These are phyloP conservation scores for Orbilia blumenaviensis DNA, from an alignment of 2,329 filamentous ascomycete genomes.

Conservation along the genomic window DNA sequence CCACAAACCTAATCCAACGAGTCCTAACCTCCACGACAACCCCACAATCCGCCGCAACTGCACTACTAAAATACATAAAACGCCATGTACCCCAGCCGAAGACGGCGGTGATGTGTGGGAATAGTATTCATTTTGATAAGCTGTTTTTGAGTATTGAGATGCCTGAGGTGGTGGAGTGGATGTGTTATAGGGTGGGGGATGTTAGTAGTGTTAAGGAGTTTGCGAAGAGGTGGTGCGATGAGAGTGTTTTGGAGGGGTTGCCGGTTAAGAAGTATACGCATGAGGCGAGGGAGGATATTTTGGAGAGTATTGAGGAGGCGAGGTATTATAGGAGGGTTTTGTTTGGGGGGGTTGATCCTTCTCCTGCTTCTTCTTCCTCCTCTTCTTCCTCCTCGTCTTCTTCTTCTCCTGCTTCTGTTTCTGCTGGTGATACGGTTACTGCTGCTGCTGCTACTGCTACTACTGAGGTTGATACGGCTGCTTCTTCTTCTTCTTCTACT, in stretches of 20 bases:
- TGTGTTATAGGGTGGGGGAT: constrained; percentile 91
- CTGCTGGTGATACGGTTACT: too few relatives aligned
- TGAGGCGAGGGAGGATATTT: constrained; percentile 85
- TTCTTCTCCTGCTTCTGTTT: too few relatives aligned
- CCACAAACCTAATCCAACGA: constrained; percentile 80
- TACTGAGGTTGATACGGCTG: too few relatives aligned
- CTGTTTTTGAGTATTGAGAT: constrained; percentile 80
- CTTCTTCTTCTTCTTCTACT: too few relatives aligned
- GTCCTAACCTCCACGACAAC: constrained; percentile 78
- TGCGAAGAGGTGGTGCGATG: constrained; percentile 78
- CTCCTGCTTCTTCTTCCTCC: too few relatives aligned
- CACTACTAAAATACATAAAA: constrained; percentile 80
- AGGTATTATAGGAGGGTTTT: constrained; percentile 79
- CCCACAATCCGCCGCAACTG: constrained; percentile 74
- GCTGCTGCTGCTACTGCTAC: too few relatives aligned
- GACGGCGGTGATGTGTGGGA: constrained; percentile 82
- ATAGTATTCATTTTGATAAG: constrained; percentile 89
- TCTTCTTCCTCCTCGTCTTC: too few relatives aligned
- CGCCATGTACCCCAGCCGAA: constrained; percentile 73
- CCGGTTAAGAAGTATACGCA: constrained; percentile 80
- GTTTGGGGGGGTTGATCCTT: constrained; percentile 65
- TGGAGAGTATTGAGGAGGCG: constrained; percentile 94
- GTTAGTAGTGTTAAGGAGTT: constrained; percentile 94
- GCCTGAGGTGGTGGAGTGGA: constrained; percentile 74
- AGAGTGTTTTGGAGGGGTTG: constrained; percentile 69